Conservation (phyloP, 345 rosid genomes). For the Pistacia integerrima region DNA sequence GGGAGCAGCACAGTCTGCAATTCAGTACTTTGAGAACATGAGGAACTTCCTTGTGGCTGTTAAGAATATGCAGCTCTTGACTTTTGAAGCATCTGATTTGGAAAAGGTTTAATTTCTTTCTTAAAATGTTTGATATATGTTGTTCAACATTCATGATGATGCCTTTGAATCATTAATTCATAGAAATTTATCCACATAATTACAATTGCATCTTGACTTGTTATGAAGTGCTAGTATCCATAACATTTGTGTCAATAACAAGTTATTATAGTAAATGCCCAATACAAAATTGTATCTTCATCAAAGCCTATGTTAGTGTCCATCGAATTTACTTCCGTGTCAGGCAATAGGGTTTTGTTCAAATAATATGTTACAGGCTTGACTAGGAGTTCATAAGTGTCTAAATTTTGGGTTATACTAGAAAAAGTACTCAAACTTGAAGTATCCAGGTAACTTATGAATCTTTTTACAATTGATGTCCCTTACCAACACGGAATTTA, state of each 20-base stretch:
- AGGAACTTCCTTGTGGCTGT: constrained; percentile 93
- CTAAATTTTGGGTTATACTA: too few relatives aligned
- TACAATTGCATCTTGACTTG: neutral
- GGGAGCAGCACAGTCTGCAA: constrained; percentile 97
- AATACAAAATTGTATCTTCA: too few relatives aligned
- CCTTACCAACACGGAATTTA: neutral
- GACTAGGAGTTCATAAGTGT: too few relatives aligned
- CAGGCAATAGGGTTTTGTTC: neutral
- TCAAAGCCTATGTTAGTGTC: too few relatives aligned
- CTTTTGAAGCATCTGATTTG: constrained; percentile 91
- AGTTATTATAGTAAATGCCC: neutral
- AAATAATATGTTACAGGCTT: too few relatives aligned
- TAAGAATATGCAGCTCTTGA: constrained; percentile 89
- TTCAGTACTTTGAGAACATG: constrained; percentile 97
- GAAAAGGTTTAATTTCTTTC: constrained; percentile 63
- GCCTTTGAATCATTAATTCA: neutral
- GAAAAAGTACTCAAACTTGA: too few relatives aligned
- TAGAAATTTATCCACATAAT: neutral
- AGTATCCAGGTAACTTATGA: neutral
- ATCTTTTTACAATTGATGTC: neutral
- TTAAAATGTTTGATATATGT: neutral
- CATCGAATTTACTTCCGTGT: neutral
- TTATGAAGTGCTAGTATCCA: neutral
- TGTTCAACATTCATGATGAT: neutral
- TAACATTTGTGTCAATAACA: neutral